These are phyloP conservation scores for Debaryomyces singareniensis DNA, from an alignment of 1,139 yeast genomes.

Conservation along the genomic window DNA sequence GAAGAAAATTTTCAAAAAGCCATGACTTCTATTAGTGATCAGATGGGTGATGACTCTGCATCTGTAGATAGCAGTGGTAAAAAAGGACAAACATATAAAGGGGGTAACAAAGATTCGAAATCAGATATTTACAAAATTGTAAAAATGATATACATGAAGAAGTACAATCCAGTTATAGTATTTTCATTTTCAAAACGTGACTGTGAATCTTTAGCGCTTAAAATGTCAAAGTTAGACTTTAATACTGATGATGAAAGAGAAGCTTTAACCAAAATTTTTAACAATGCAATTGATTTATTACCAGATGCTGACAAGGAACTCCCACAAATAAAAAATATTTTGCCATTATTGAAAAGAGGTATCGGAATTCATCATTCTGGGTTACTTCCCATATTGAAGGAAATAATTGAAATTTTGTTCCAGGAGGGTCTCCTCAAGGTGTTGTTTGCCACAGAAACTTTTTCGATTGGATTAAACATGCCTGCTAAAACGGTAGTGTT, in stretches of 20 bases:
- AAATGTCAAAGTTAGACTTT: constrained; percentile 92
- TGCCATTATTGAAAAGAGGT: constrained; percentile 86
- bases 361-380: constrained; percentile 99
- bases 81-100: constrained; percentile 82
- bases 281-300: constrained; percentile 78
- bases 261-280: constrained; percentile 80
- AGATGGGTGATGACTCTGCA: constrained; percentile 77
- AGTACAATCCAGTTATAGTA: constrained; percentile 95
- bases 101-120: constrained; percentile 78
- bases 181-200: constrained; percentile 95
- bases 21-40: constrained; percentile 86
- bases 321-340: constrained; percentile 87
- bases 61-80: constrained; percentile 57
- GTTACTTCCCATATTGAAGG: constrained; percentile 87
- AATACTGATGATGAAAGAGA: constrained; percentile 90
- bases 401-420: constrained; percentile 91
- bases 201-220: constrained; percentile 88
- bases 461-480: constrained; percentile 95
- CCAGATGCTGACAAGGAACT: constrained; percentile 88
- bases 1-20: constrained; percentile 98
- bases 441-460: constrained; percentile 94
- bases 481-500: constrained; percentile 99
- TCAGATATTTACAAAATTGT: constrained; percentile 95
- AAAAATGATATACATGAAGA: constrained; percentile 93
- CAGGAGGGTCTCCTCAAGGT: constrained; percentile 96